phyloP scores from a whole-genome alignment of 2,329 filamentous ascomycete species.

The Calonectria ilicicola region DNA sequence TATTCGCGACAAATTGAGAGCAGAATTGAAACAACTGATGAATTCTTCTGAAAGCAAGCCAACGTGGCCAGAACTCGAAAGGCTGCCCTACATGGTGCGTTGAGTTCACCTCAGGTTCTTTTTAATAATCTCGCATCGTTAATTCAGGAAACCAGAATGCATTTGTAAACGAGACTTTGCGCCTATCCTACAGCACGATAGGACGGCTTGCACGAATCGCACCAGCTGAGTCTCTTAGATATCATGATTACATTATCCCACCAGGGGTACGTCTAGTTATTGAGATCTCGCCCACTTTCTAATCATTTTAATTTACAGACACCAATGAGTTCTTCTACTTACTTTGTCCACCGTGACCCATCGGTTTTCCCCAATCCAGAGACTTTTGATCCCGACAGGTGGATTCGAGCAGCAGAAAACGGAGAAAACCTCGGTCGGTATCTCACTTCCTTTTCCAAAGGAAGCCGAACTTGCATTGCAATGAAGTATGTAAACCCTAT shows the following conservation, averaged over 20 bases:
- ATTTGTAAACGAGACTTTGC: not conserved
- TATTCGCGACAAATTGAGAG: not conserved
- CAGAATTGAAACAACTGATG: not conserved
- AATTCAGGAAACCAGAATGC: not conserved
- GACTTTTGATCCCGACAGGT: not conserved
- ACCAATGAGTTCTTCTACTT: not conserved
- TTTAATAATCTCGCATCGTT: not conserved
- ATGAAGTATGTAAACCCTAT: not conserved
- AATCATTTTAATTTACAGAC: not conserved
- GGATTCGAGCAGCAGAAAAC: not conserved
- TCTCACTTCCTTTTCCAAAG: not conserved
- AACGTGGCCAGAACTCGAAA: not conserved
- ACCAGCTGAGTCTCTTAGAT: not conserved
- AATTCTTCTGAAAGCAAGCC: not conserved
- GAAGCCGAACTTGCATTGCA: not conserved
- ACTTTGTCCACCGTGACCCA: not conserved
- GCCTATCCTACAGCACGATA: not conserved
- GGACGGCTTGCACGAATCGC: not conserved
- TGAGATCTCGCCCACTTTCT: not conserved
- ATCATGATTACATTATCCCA: not conserved
- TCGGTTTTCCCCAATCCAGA: not conserved
- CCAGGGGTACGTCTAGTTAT: not conserved
- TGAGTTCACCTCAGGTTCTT: not conserved
- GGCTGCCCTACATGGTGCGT: not conserved
- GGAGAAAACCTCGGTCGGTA: not conserved